Evolutionary conservation across 257 asterid species (phyloP).

Genomic region (Galeopsis tetrahit): DNA sequence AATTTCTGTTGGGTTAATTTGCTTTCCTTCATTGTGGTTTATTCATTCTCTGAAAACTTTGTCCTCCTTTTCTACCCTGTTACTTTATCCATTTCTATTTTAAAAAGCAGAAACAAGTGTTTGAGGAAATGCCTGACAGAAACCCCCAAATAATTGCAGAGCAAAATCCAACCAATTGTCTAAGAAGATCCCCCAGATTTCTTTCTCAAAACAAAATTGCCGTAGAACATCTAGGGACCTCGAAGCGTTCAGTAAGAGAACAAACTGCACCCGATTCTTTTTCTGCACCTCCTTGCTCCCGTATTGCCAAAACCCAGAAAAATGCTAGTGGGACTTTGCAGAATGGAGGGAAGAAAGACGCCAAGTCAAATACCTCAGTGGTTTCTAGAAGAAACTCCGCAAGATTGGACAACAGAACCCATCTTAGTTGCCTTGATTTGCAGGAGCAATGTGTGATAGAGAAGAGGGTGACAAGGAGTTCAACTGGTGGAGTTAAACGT

Average conservation of each 20-base stretch:
- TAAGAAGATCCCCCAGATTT: constrained; percentile 69
- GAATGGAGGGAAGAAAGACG: constrained; percentile 8
- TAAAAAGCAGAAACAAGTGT: constrained; percentile 35
- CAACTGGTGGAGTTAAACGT: constrained; percentile 20
- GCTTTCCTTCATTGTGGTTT: neutral
- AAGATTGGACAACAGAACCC: constrained; percentile 35
- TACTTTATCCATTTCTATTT: neutral
- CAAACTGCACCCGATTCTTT: constrained; percentile 31
- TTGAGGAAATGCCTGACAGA: constrained; percentile 65
- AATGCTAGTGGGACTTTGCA: constrained; percentile 27
- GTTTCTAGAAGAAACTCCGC: constrained; percentile 37
- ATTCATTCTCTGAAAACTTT: neutral
- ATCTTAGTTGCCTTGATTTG: constrained; percentile 25
- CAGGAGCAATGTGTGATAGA: constrained; percentile 28
- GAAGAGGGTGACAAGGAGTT: constrained; percentile 52
- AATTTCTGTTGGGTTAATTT: neutral
- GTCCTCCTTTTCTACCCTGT: neutral
- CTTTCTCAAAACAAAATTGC: constrained; percentile 28
- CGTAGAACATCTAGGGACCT: constrained; percentile 32
- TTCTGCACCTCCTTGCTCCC: constrained; percentile 39
- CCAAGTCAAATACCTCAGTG: constrained; percentile 3
- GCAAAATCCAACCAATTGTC: constrained; percentile 31
- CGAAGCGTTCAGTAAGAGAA: constrained; percentile 33
- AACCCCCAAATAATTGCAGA: constrained; percentile 35
- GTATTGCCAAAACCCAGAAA: constrained; percentile 34